These are phyloP conservation scores for Straminergon stramineum DNA, from an alignment of 225 moss, liverwort and hornwort genomes.

Conservation along the genomic window DNA sequence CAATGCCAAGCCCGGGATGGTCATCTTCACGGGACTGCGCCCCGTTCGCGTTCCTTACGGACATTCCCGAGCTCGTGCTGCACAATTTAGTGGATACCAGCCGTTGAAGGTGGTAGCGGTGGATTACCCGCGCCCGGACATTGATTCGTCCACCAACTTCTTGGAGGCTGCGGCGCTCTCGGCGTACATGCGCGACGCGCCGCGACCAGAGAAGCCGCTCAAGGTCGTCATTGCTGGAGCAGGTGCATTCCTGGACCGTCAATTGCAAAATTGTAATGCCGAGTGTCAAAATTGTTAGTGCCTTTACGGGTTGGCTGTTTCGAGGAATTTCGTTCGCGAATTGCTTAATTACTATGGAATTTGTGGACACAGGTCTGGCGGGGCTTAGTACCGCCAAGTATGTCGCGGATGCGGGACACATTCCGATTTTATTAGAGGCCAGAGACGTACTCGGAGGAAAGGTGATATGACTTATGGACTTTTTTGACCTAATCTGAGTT, in stretches of 20 bases:
- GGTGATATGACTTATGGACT: constrained; percentile 8
- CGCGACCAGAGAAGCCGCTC: constrained; percentile 67
- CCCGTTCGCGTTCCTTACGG: background rate
- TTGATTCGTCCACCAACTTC: constrained; percentile 59
- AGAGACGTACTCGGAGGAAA: constrained; percentile 94
- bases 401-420: constrained; percentile 82
- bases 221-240: constrained; percentile 92
- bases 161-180: constrained; percentile 84
- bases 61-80: background rate
- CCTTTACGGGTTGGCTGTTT: background rate
- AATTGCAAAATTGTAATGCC: background rate
- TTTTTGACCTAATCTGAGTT: background rate
- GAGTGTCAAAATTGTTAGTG: background rate
- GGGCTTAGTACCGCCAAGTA: constrained; percentile 90
- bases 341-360: background rate
- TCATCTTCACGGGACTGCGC: constrained; percentile 1
- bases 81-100: background rate
- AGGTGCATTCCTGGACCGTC: constrained; percentile 22
- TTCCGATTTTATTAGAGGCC: constrained; percentile 79
- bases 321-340: background rate
- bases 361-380: constrained; percentile 47
- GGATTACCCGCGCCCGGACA: constrained; percentile 85
- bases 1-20: background rate
- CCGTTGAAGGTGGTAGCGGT: constrained; percentile 49
- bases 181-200: constrained; percentile 43